A percentile compares a stretch with the other conserved stretches of the same genome.
Conservation (phyloP, 2,329 filamentous ascomycete species). For the Aspergillus pseudoglaucus region DNA sequence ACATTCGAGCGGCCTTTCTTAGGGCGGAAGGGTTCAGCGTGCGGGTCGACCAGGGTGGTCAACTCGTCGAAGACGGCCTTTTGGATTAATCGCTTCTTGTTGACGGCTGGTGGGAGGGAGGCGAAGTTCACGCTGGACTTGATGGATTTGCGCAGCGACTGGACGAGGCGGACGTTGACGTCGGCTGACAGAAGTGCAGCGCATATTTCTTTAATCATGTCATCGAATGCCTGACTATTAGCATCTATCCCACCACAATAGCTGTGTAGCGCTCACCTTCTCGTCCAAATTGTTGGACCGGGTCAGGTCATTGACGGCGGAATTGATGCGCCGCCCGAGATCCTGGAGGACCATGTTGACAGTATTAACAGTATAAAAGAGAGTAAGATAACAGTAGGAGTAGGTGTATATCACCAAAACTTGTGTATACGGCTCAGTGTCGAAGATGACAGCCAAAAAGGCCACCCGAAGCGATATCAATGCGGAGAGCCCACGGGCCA, state of each 20-base stretch:
- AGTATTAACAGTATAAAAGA: too few species aligned
- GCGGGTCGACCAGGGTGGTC: conserved; percentile 89
- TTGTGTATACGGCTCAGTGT: not conserved
- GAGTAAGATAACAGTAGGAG: too few species aligned
- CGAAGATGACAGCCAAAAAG: conserved; percentile 13
- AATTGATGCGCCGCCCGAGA: conserved; percentile 95
- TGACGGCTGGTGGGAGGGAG: conserved; percentile 80
- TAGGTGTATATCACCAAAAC: too few species aligned
- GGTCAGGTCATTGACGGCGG: conserved; percentile 88
- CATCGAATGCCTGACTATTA: conserved; percentile 71
- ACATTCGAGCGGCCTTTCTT: conserved; percentile 95
- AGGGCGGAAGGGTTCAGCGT: conserved; percentile 90
- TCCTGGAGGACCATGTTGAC: conserved; percentile 90
- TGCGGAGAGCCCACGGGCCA: conserved; percentile 25
- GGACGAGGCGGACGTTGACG: conserved; percentile 91
- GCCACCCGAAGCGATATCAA: conserved; percentile 16
- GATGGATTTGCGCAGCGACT: conserved; percentile 87
- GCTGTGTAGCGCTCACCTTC: conserved; percentile 55
- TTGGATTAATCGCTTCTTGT: conserved; percentile 97
- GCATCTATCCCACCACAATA: conserved; percentile 3
- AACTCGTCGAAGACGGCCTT: conserved; percentile 97
- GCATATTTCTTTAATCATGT: conserved; percentile 98
- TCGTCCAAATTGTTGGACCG: conserved; percentile 90
- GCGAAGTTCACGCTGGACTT: conserved; percentile 89
- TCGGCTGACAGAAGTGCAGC: conserved; percentile 92